Evolutionary conservation across 768 basidiomycete species (phyloP), one percentile per base, ranked within the genome.

Genomic region (Tricholoma furcatifolium): DNA sequence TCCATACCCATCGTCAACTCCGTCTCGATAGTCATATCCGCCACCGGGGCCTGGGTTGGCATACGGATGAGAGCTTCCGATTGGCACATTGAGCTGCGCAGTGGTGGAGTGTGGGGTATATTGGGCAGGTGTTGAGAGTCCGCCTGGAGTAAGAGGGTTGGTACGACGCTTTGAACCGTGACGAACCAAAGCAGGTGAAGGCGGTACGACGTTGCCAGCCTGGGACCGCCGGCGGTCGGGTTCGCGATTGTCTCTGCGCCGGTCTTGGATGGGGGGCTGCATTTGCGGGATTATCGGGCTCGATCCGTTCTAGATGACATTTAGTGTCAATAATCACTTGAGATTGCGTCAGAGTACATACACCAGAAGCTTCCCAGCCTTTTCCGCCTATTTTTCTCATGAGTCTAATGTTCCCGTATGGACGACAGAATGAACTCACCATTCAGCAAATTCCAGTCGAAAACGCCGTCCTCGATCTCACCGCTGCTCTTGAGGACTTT

Each of bases 361-460:
- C 91, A 68, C 82, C 70, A 35, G 86, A 84, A 42, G 80, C 81
- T 71, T 98, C 94, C 95, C 95, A 98, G 48, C 96, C 96, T 73
- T 90, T 90, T 43, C 94, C 95, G 60, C 85, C 88, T 91, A 62
- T 45, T 48, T n/a, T 30, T 34, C 35, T 10, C 21, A 10, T 55
- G 34, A 57, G 50, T 38, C 18, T 7, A 40, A 12, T 8, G 32
- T 61, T 43, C 47, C 32, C 43, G 7, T 20, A 43, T 11, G 17
- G 20, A 21, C 15, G 24, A 5, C 17, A 32, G 21, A 43, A 32
- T 46, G 39, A 45, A 15, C 76, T 52, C 58, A 88, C 88, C 85
- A 63, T 98, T 94, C 47, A 98, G 72, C 54, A 87, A 60, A 74
- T 96, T 97, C 97, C 97, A 99, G 69, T 99, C 97, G 70, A 91